Evolutionary conservation across 179 eudicot genomes (phyloP), one percentile per base, ranked within the genome.

Genomic region (Gypsophila paniculata): DNA sequence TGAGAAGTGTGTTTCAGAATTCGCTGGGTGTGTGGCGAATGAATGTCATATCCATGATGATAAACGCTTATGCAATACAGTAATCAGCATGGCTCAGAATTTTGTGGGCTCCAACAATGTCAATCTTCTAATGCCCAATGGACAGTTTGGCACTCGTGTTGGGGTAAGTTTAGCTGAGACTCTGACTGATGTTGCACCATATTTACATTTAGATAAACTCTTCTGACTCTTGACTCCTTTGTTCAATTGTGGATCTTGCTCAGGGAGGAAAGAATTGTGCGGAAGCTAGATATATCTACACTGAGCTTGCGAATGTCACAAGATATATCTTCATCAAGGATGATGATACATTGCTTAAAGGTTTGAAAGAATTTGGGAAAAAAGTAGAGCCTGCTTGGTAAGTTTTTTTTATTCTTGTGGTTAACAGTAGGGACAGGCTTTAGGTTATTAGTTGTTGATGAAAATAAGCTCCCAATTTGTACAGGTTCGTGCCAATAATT

Each of bases 211-310:
- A n/a, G n/a, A n/a, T n/a, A n/a, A n/a, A n/a, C n/a, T n/a, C n/a
- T n/a, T n/a, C n/a, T n/a, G n/a, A n/a, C n/a, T n/a, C n/a, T n/a
- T n/a, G n/a, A n/a, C n/a, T n/a, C 7, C 61, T 17, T 5, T 48
- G 1, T 14, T 11, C 7, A 5, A 18, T 15, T 0, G 2, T 75
- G 13, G 49, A 51, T 72, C 14, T 25, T 76, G 11, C 58, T 38
- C 78, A 93, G 97, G 98, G 98, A 55, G 98, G 98, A 66, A 93
- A 93, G 72, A 96, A 93, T n/a, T n/a, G n/a, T 80, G 91, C 89
- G 98, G 96, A 4, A 91, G 97, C 93, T 65, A 83, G 97, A 76
- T 93, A 93, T 54, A 86, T 91, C 0, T 82, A 53, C 80, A 93
- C 98, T 25, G 62, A 60, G 71, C 97, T 93, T 51, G 58, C 80